Percentiles rank a stretch among this genome's conserved stretches.
These are phyloP conservation scores for Acanthamoeba triangularis DNA, from an alignment of 208 protist species.

Conservation along the genomic window DNA sequence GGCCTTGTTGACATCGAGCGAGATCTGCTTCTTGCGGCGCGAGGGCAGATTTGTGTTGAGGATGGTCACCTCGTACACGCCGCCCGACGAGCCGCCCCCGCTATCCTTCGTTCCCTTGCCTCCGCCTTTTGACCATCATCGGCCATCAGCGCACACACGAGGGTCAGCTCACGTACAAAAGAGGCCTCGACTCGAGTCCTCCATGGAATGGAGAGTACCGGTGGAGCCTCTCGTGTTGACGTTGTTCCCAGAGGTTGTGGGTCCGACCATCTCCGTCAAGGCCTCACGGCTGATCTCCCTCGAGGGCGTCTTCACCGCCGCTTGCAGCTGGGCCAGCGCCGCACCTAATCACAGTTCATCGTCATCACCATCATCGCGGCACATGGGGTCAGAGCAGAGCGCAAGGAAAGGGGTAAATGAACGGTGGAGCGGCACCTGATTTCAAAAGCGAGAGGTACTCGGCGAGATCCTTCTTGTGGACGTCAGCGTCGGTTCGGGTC, in stretches of 20 bases:
- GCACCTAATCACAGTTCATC: not conserved
- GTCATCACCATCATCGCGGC: not conserved
- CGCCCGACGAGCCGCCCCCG: not conserved
- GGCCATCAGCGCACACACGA: not conserved
- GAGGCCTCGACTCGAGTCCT: too few relatives aligned
- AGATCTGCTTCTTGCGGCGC: constrained; percentile 60
- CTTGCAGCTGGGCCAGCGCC: not conserved
- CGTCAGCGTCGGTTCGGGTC: constrained; percentile 14
- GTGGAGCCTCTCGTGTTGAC: not conserved
- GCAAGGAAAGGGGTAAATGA: too few relatives aligned
- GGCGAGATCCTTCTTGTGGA: constrained; percentile 43
- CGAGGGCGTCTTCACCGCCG: constrained; percentile 4
- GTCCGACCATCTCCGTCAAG: not conserved
- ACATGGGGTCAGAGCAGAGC: too few relatives aligned
- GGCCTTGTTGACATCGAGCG: constrained; percentile 34
- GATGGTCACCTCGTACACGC: constrained; percentile 34
- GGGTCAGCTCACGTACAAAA: not conserved
- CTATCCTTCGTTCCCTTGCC: constrained; percentile 8
- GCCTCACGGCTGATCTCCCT: not conserved
- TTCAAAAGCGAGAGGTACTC: constrained; percentile 2
- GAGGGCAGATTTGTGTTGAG: constrained; percentile 46
- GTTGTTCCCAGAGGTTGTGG: not conserved
- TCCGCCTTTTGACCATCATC: not conserved
- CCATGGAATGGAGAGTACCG: not conserved
- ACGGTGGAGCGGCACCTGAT: not conserved